Conservation (phyloP, 306 rosid genomes). For the Crotalaria pallida region DNA sequence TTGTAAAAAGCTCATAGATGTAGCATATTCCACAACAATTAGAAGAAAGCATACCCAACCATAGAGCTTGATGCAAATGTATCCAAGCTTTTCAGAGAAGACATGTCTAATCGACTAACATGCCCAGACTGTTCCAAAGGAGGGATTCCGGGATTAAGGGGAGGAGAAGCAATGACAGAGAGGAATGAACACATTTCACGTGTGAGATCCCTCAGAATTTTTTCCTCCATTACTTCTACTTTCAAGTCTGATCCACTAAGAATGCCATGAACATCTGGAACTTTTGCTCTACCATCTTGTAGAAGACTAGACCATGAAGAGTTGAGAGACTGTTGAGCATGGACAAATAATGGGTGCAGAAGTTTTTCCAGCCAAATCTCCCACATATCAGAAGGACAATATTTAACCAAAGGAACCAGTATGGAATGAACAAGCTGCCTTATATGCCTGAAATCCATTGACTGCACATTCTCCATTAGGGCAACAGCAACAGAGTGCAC, state of each 20-base stretch:
- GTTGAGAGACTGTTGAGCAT: slow-evolving; percentile 66
- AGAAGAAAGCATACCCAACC: slow-evolving; percentile 72
- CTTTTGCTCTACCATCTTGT: slow-evolving; percentile 84
- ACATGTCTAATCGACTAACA: slow-evolving; percentile 50
- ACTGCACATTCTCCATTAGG: slow-evolving; percentile 81
- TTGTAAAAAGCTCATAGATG: slow-evolving; percentile 1
- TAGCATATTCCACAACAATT: slow-evolving; percentile 18
- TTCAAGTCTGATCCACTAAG: slow-evolving; percentile 75
- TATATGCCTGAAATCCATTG: slow-evolving; percentile 97
- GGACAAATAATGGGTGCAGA: slow-evolving; percentile 67
- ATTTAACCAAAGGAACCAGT: slow-evolving; percentile 73
- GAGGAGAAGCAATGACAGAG: slow-evolving; percentile 66
- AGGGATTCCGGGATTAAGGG: slow-evolving; percentile 70
- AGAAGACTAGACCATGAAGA: slow-evolving; percentile 84
- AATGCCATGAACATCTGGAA: slow-evolving; percentile 73
- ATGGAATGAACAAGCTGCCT: slow-evolving; percentile 83
- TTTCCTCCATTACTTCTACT: slow-evolving; percentile 96
- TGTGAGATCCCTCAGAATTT: slow-evolving; percentile 78
- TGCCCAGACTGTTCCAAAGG: slow-evolving; percentile 87
- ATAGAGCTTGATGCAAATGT: slow-evolving; percentile 60
- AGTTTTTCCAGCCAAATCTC: slow-evolving; percentile 88
- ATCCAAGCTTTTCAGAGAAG: slow-evolving; percentile 73
- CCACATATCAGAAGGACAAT: slow-evolving; percentile 83
- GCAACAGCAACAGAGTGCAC: slow-evolving; percentile 61
- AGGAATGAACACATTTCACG: slow-evolving; percentile 82